Base-by-base conservation (phyloP, 2,329 filamentous ascomycete genomes). In the Scorias spongiosa region DNA sequence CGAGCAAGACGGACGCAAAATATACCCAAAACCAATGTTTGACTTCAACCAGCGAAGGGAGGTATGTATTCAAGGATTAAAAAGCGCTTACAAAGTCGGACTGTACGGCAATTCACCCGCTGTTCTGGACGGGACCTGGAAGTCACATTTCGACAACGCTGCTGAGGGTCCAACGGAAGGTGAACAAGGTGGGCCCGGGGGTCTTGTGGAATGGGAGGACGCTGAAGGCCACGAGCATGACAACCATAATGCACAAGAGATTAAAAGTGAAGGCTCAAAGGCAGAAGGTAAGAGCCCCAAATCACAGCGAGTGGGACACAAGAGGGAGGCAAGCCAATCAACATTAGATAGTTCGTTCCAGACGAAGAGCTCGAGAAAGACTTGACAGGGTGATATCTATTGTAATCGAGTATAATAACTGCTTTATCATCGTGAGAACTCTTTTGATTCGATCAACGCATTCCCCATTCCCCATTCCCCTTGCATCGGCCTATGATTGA, bases 21-120 rank as follows among this genome's bases (percentile, higher is more conserved):
- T 63, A 1, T 88, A 87, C 57, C 81, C 81, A 1, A 80, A 80
- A 56, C 80, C 81, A 1, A 86, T 87, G 74, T 84, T 88, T 57
- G 81, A 87, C 60, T 88, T 87, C 55, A 58, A 65, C 14, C 69
- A 76, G 57, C 65, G 78, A 51, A 70, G 80, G 42, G 66, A 71
- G 6, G 63, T 74, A 2, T 87, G 83, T 53, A 63, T 87, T 1
- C 63, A 72, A 36, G 75, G 73, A 0, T 78, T 86, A 74, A 86
- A 85, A 65, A 70, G 71, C 39, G 82, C 81, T 0, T 87, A 85
- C 57, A 57, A 66, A 6, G 68, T 81, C 1, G 75, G 75, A 0
- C 54, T 87, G 18, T 71, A 80, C 53, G 82, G 83, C 0, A 68
- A 81, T 49, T 70, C 83, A 55, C 58, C 69, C 6, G 69, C 64